These are phyloP conservation scores for Penicillium hesseltinei DNA, from an alignment of 2,329 filamentous ascomycete genomes.

Conservation along the genomic window DNA sequence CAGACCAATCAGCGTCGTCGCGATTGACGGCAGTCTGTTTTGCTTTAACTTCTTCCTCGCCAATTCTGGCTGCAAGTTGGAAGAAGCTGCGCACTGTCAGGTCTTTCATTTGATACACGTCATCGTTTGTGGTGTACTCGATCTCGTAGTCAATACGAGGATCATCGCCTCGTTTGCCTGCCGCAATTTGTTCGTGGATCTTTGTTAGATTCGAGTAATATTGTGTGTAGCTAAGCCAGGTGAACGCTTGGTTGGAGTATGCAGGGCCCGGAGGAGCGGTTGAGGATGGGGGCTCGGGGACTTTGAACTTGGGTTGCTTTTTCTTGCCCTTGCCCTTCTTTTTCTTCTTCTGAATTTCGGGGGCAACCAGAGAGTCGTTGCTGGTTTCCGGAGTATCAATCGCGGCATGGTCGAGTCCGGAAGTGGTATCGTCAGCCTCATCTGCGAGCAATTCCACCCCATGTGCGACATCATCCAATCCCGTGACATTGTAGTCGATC, in stretches of 20 bases:
- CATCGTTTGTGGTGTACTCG: constrained; percentile 82
- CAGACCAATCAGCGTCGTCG: constrained; percentile 25
- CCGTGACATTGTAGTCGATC: constrained; percentile 88
- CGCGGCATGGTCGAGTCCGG: background rate
- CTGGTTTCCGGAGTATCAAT: background rate
- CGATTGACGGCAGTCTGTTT: constrained; percentile 13
- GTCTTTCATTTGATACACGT: constrained; percentile 72
- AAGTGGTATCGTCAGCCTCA: constrained; percentile 1
- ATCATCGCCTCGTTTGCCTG: constrained; percentile 57
- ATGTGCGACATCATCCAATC: constrained; percentile 59
- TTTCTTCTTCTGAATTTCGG: constrained; percentile 30
- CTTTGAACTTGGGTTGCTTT: constrained; percentile 58
- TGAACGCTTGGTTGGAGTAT: constrained; percentile 80
- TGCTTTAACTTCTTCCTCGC: constrained; percentile 41
- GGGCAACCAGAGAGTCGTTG: background rate
- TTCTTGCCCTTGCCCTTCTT: constrained; percentile 49
- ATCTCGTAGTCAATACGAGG: constrained; percentile 68
- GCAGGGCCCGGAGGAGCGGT: constrained; percentile 77
- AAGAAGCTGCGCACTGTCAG: constrained; percentile 81
- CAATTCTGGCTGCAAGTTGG: constrained; percentile 76
- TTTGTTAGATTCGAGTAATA: constrained; percentile 92
- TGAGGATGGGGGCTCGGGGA: constrained; percentile 72
- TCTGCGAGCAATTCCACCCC: constrained; percentile 23
- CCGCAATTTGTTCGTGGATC: constrained; percentile 70
- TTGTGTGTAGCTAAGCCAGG: constrained; percentile 77